Evolutionary conservation across 179 eudicot genomes (phyloP).

Genomic region (Heliamphora pulchella): DNA sequence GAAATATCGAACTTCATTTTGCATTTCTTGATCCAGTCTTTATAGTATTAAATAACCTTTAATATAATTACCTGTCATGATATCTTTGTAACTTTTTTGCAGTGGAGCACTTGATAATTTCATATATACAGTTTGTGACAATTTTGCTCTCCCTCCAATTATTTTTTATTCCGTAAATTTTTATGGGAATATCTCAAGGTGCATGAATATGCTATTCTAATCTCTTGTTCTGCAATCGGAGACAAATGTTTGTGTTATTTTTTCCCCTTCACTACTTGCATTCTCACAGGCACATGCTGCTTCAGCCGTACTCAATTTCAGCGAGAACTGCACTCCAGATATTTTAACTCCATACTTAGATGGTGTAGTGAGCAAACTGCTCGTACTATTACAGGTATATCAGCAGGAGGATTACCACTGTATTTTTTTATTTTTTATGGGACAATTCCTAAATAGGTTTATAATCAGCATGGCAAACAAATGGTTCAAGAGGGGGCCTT

Average conservation of each 20-base stretch:
- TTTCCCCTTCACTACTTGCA: not conserved
- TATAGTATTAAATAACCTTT: not conserved
- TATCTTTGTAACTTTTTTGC: not conserved
- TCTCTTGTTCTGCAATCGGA: not conserved
- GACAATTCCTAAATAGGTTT: not conserved
- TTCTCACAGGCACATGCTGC: conserved; percentile 87
- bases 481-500: conserved; percentile 99
- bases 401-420: not conserved
- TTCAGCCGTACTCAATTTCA: conserved; percentile 93
- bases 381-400: conserved; percentile 79
- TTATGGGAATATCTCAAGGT: not conserved
- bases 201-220: not conserved
- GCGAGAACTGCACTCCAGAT: conserved; percentile 97
- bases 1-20: not conserved
- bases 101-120: not conserved
- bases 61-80: not conserved
- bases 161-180: not conserved
- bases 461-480: conserved; percentile 83
- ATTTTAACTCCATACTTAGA: conserved; percentile 88
- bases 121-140: not conserved
- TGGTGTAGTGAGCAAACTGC: conserved; percentile 86
- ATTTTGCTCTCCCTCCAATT: not conserved
- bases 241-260: not conserved
- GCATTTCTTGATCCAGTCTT: not conserved
- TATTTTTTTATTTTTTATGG: not conserved